Conservation (phyloP, 441 rosid species). For the Arabidopsis lyrata region DNA sequence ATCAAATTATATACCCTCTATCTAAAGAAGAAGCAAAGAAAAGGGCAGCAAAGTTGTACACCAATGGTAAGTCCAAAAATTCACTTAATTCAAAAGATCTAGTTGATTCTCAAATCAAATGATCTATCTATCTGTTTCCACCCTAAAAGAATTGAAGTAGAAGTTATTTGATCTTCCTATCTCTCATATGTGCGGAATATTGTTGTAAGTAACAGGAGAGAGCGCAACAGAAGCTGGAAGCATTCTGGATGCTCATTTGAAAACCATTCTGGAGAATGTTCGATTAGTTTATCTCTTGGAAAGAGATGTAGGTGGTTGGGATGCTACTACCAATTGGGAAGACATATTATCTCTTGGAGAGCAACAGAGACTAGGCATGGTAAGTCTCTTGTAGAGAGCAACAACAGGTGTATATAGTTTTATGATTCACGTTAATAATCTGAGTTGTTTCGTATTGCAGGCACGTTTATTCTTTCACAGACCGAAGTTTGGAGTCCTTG, state of each 20-base stretch:
- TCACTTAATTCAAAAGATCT: constrained; percentile 30
- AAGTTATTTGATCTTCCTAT: constrained; percentile 17
- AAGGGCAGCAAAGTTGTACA: constrained; percentile 57
- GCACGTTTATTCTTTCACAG: constrained; percentile 97
- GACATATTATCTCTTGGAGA: constrained; percentile 97
- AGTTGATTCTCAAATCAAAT: constrained; percentile 10
- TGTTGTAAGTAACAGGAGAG: constrained; percentile 55
- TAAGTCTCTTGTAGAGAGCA: constrained; percentile 44
- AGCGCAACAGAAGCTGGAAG: constrained; percentile 47
- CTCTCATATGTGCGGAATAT: constrained; percentile 18
- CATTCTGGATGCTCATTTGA: constrained; percentile 70
- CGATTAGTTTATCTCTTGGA: constrained; percentile 87
- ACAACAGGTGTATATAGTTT: constrained; percentile 9
- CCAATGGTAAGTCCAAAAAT: constrained; percentile 57
- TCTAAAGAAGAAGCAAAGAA: constrained; percentile 83
- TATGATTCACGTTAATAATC: constrained; percentile 31
- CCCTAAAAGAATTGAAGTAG: constrained; percentile 1
- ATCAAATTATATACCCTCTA: constrained; percentile 98
- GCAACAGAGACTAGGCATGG: constrained; percentile 99
- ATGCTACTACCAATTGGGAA: constrained; percentile 88
- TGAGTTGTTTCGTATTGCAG: constrained; percentile 51
- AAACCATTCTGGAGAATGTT: constrained; percentile 85
- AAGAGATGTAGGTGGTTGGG: constrained; percentile 93
- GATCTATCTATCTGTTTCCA: not conserved
- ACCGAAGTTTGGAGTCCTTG: constrained; percentile 95